These are phyloP conservation scores for Neofusicoccum cordaticola DNA, from an alignment of 2,329 filamentous ascomycete species.

Conservation along the genomic window DNA sequence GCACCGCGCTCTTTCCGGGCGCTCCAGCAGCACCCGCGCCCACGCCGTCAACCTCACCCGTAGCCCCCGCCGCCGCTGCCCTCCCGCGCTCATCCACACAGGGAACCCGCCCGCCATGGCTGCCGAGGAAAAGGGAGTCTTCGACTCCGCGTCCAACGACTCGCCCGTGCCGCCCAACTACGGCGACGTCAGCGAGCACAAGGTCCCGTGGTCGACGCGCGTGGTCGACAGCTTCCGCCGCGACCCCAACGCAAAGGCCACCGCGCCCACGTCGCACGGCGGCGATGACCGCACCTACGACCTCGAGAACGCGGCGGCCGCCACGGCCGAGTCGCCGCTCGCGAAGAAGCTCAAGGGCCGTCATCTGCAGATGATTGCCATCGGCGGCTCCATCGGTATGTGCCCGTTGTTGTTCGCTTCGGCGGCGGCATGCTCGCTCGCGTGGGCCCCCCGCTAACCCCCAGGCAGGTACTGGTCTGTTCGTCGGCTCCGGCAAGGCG, in stretches of 20 bases:
- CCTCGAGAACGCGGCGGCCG: conserved; percentile 15
- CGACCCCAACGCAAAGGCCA: conserved; percentile 43
- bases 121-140: conserved; percentile 17
- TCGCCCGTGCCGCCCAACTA: conserved; percentile 22
- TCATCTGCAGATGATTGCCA: conserved; percentile 97
- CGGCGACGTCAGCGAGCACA: conserved; percentile 35
- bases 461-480: conserved; percentile 59
- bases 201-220: conserved; percentile 40
- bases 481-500: conserved; percentile 66
- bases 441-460: background rate
- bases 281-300: conserved; percentile 52
- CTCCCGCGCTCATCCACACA: background rate
- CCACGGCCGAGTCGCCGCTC: conserved; percentile 59
- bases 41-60: background rate
- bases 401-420: background rate
- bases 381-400: conserved; percentile 74
- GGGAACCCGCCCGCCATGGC: background rate
- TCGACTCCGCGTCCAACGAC: conserved; percentile 15
- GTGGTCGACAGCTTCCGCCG: conserved; percentile 40
- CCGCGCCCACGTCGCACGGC: conserved; percentile 45
- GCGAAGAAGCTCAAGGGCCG: conserved; percentile 57
- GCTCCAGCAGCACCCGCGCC: background rate
- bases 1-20: background rate
- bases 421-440: background rate
- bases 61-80: background rate